Evolutionary conservation across 2,329 filamentous ascomycete species (phyloP), one percentile per base, ranked within the genome.

Genomic region (Fusarium chuoi): DNA sequence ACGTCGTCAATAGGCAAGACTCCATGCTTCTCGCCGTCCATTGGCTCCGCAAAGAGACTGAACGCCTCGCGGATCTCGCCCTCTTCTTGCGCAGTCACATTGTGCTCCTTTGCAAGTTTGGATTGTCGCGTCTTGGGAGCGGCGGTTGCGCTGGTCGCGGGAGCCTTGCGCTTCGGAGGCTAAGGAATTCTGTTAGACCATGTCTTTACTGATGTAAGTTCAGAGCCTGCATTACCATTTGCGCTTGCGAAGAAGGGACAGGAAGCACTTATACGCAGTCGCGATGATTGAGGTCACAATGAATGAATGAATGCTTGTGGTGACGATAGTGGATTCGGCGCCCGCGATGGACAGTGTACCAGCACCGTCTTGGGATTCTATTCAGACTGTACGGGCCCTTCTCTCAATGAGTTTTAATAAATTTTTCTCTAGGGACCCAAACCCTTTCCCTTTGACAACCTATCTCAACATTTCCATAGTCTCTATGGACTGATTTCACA

Each of bases 31-130:
- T 95, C 92, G 58, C 92, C 90, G 26, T 91, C 87, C 82, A 90
- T 90, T 41, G 91, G 90, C 75, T 92, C 88, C 3, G 91, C 86
- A 81, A 98, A 99, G 13, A 98, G 88, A 28, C 89, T 87, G 82
- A 96, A 98, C 20, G 95, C 95, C 82, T 98, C 95, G 78, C 90
- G 91, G 80, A 99, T 98, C 84, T 98, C 95, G 76, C 89, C 88
- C 84, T 98, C 96, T 83, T 98, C 93, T 73, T 92, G 90, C 45
- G 91, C 92, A 20, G 90, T 92, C 79, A 98, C 90, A 82, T 95
- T 92, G 87, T 98, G 91, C 80, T 98, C 94, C 84, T 95, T 96
- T 36, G 96, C 96, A 77, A 98, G 93, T 82, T 95, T 97, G 67
- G 95, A 97, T 79, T 90, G 91, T 71, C 93, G 92, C 58, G 79